A percentile compares a stretch with the other conserved stretches of the same genome.
phyloP scores from a whole-genome alignment of 2,329 filamentous ascomycete species.

The Pseudogymnoascus destructans region DNA sequence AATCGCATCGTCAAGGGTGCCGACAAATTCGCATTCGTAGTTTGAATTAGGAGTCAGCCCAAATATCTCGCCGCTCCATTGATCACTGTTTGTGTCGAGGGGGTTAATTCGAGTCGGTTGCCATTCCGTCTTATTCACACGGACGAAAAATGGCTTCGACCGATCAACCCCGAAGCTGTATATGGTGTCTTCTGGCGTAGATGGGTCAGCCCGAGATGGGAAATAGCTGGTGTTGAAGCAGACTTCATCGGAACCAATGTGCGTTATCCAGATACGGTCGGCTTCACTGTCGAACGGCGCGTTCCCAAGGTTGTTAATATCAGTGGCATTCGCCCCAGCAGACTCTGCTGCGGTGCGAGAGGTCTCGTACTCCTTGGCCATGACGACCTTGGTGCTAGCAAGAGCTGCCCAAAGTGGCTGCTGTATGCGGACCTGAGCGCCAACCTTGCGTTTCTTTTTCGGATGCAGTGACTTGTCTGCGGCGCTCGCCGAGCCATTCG shows the following conservation, averaged over 20 bases:
- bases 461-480: slow-evolving; percentile 38
- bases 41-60: slow-evolving; percentile 57
- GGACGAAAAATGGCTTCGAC: slow-evolving; percentile 65
- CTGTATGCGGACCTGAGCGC: slow-evolving; percentile 75
- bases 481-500: slow-evolving; percentile 28
- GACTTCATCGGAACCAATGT: slow-evolving; percentile 65
- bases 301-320: slow-evolving; percentile 65
- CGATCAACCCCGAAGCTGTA: slow-evolving; percentile 41
- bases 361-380: slow-evolving; percentile 81
- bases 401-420: slow-evolving; percentile 91
- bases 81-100: slow-evolving; percentile 35
- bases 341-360: slow-evolving; percentile 64
- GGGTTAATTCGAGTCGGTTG: slow-evolving; percentile 60
- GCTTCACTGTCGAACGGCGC: slow-evolving; percentile 58
- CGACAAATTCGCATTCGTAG: slow-evolving; percentile 68
- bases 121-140: slow-evolving; percentile 69
- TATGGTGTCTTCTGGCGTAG: slow-evolving; percentile 18
- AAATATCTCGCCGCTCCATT: slow-evolving; percentile 61
- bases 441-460: slow-evolving; percentile 83
- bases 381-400: slow-evolving; percentile 91
- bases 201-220: slow-evolving; percentile 23
- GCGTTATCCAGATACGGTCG: slow-evolving; percentile 68
- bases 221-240: slow-evolving; percentile 63
- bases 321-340: slow-evolving; percentile 59
- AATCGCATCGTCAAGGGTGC: slow-evolving; percentile 49